phyloP scores from a whole-genome alignment of 2,329 filamentous ascomycete species.

The Coniella lustricola region DNA sequence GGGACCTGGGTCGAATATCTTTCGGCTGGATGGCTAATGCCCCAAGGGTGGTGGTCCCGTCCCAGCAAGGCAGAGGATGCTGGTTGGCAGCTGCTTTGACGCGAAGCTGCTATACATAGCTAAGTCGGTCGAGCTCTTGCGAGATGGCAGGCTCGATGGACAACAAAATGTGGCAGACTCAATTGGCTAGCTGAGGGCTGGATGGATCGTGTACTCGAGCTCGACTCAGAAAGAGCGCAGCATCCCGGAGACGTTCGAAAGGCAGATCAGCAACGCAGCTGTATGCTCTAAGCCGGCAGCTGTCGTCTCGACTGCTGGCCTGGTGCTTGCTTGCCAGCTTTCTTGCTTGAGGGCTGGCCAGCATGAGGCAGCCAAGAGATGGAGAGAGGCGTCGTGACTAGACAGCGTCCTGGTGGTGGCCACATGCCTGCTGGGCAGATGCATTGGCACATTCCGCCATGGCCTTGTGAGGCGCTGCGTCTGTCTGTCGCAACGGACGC shows the following conservation, averaged over 20 bases:
- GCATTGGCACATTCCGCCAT: conserved; percentile 39
- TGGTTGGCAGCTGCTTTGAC: not conserved
- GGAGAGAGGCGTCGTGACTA: conserved; percentile 30
- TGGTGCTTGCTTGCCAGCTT: no score
- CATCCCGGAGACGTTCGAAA: not conserved
- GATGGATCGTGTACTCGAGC: not conserved
- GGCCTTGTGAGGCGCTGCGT: conserved; percentile 34
- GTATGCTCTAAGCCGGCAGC: no score
- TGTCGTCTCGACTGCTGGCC: no score
- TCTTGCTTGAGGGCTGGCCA: no score
- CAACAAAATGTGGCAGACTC: not conserved
- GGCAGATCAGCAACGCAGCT: conserved; percentile 4
- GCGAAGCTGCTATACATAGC: not conserved
- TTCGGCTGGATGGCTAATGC: conserved; percentile 46
- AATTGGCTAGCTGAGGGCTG: not conserved
- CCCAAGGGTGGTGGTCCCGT: conserved; percentile 31
- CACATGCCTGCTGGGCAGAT: conserved; percentile 26
- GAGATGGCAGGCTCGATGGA: no score
- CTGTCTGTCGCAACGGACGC: conserved; percentile 39
- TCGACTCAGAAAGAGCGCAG: not conserved
- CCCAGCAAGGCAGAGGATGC: conserved; percentile 26
- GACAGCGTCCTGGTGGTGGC: no score
- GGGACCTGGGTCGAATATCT: conserved; percentile 31
- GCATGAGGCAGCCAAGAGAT: conserved; percentile 28
- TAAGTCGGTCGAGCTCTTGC: not conserved